Conservation (phyloP, 805 yeast genomes). For the Candida krabiensis region DNA sequence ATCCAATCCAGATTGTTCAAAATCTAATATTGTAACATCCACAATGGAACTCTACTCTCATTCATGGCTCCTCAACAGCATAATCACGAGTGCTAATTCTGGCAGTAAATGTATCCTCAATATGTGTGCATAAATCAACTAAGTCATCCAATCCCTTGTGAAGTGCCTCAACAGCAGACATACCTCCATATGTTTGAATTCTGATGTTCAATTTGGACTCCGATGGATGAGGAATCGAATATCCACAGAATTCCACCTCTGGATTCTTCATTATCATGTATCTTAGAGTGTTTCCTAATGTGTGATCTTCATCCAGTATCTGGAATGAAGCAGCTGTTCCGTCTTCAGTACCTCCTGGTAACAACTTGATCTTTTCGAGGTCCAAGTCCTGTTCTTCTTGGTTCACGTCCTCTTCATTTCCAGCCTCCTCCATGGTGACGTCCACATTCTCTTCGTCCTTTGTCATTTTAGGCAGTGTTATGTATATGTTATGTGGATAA, state of each 20-base stretch:
- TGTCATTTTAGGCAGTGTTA: neutral
- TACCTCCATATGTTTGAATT: constrained; percentile 86
- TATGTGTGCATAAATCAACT: constrained; percentile 75
- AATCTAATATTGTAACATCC: too few relatives aligned
- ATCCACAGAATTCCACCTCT: constrained; percentile 97
- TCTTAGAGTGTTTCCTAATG: constrained; percentile 90
- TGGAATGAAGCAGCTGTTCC: constrained; percentile 95
- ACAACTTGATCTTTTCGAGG: constrained; percentile 57
- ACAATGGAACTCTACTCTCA: too few relatives aligned
- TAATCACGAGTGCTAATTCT: constrained; percentile 59
- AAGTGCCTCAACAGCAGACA: constrained; percentile 89
- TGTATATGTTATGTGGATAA: constrained; percentile 1
- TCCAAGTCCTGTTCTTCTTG: constrained; percentile 49
- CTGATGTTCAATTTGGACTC: constrained; percentile 86
- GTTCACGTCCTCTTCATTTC: constrained; percentile 25
- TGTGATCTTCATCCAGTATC: constrained; percentile 91
- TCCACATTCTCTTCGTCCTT: constrained; percentile 17
- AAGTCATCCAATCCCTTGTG: constrained; percentile 89
- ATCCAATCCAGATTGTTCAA: too few relatives aligned
- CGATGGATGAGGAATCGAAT: constrained; percentile 97
- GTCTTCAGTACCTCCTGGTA: constrained; percentile 89
- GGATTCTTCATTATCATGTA: constrained; percentile 97
- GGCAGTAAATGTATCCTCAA: constrained; percentile 76
- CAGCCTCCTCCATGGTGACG: constrained; percentile 15
- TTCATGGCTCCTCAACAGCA: constrained; percentile 48